A percentile compares a stretch with the other conserved stretches of the same genome.
Conservation (phyloP, 352 stramenopile genomes). For the Phytophthora pseudosyringae region DNA sequence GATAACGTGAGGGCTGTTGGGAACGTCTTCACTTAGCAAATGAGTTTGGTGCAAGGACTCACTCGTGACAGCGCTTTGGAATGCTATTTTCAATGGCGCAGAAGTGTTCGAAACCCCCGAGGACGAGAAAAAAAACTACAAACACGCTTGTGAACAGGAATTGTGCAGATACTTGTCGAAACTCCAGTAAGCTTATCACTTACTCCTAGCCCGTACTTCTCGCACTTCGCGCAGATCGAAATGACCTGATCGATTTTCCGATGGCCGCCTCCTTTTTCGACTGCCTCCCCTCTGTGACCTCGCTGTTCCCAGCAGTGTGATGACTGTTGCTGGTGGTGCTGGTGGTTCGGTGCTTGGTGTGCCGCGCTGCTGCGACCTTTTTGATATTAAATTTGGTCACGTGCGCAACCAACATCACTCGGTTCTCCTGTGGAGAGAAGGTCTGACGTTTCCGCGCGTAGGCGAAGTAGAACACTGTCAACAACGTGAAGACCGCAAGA, state of each 20-base stretch:
- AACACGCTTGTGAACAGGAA: too few species aligned
- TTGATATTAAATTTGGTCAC: conserved; percentile 54
- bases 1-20: too few species aligned
- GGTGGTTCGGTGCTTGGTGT: conserved; percentile 5
- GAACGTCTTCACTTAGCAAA: too few species aligned
- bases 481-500: conserved; percentile 15
- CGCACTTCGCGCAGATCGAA: conserved; percentile 8
- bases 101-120: too few species aligned
- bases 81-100: too few species aligned
- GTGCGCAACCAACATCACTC: conserved; percentile 50
- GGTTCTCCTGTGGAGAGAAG: conserved; percentile 50
- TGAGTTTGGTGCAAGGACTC: too few species aligned
- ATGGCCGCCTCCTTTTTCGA: conserved; percentile 6
- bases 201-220: conserved; percentile 2
- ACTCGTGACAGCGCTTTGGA: too few species aligned
- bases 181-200: too few species aligned
- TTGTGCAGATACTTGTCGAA: too few species aligned
- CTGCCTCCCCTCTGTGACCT: background rate
- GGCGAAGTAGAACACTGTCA: conserved; percentile 45
- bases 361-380: conserved; percentile 23
- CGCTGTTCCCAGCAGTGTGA: conserved; percentile 12
- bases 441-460: conserved; percentile 47
- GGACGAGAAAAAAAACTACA: too few species aligned
- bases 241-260: conserved; percentile 9
- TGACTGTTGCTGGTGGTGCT: conserved; percentile 8